Evolutionary conservation across 2,329 filamentous ascomycete genomes (phyloP), one percentile per base, ranked within the genome.

Genomic region (Chrysosporium queenslandicum): DNA sequence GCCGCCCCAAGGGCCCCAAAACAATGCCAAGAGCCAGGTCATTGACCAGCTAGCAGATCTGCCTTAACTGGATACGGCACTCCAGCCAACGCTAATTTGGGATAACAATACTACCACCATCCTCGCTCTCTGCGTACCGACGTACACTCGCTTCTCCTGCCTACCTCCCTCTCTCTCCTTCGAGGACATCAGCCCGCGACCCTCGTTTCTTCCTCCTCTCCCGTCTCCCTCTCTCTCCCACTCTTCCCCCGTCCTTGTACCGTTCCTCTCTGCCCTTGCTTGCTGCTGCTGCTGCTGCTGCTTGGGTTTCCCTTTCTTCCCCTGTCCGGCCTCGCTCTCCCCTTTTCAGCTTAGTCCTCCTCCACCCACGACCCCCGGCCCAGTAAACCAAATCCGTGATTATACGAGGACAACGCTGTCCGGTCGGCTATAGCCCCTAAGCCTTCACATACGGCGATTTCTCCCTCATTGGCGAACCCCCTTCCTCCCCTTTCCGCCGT

Each of bases 1-100:
- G 18, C 16, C 39, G 9, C 14, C 23, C 21, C 34, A 29, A 46
- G 36, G 34, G n/a, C 34, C 25, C 34, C 53, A 32, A 55, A 54
- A 52, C 54, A 53, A 21, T 32, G 54, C 54, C 54, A 56, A 56
- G 51, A 30, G 54, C 51, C 54, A 53, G 52, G 41, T 54, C 51
- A 53, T 25, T 42, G 32, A 39, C 40, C 41, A 25, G 37, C 41
- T n/a, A 45, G 37, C 42, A 27, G 37, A 50, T 52, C 43, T 43
- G 48, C 49, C 34, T 52, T 49, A 48, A 55, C 49, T 52, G 34
- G 29, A 40, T 49, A 46, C 40, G 41, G 53, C 37, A 46, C 46
- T 41, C n/a, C 16, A 42, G 14, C 20, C 34, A 29, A 48, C 34
- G 34, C 46, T 48, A 48, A 30, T 6, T 39, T 39, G 6, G 34